Percentiles rank a stretch among this genome's conserved stretches.
These are phyloP conservation scores for Lasiodiplodia sp. DNA, from an alignment of 2,329 filamentous ascomycete species.

Conservation along the genomic window DNA sequence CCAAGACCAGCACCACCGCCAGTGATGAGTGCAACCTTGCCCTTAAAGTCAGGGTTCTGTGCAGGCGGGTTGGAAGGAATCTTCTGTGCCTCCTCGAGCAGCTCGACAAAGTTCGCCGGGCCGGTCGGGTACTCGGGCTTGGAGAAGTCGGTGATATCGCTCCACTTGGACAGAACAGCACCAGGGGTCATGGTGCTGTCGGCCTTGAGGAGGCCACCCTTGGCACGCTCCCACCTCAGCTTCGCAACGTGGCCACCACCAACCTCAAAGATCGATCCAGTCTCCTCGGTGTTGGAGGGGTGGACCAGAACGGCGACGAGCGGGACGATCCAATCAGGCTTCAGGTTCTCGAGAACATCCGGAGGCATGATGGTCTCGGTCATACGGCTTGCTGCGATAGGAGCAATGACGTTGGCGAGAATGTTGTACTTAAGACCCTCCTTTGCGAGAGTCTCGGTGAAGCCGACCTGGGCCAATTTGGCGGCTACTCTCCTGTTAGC, in stretches of 20 bases:
- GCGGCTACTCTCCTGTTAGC: slow-evolving; percentile 65
- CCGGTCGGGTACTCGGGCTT: slow-evolving; percentile 82
- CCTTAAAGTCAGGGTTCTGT: slow-evolving; percentile 79
- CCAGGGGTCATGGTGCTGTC: slow-evolving; percentile 88
- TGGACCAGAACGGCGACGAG: slow-evolving; percentile 89
- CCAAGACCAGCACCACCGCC: slow-evolving; percentile 90
- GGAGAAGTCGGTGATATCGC: slow-evolving; percentile 85
- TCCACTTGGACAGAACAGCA: slow-evolving; percentile 89
- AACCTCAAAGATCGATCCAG: slow-evolving; percentile 89
- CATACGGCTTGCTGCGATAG: slow-evolving; percentile 94
- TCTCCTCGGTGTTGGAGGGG: slow-evolving; percentile 82
- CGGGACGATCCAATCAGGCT: slow-evolving; percentile 94
- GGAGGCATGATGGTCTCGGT: slow-evolving; percentile 94
- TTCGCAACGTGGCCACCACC: slow-evolving; percentile 93
- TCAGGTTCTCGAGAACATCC: slow-evolving; percentile 84
- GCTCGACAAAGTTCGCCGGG: slow-evolving; percentile 83
- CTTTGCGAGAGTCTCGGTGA: slow-evolving; percentile 97
- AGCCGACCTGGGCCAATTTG: slow-evolving; percentile 93
- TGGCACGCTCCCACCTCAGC: slow-evolving; percentile 91
- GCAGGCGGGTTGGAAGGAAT: slow-evolving; percentile 74
- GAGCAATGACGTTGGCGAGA: slow-evolving; percentile 90
- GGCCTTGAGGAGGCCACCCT: slow-evolving; percentile 86
- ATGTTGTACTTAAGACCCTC: slow-evolving; percentile 99
- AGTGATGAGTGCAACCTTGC: slow-evolving; percentile 85
- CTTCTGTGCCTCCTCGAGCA: slow-evolving; percentile 85